phyloP scores from a whole-genome alignment of 2,329 filamentous ascomycete genomes.

The Penicillium olsonii region DNA sequence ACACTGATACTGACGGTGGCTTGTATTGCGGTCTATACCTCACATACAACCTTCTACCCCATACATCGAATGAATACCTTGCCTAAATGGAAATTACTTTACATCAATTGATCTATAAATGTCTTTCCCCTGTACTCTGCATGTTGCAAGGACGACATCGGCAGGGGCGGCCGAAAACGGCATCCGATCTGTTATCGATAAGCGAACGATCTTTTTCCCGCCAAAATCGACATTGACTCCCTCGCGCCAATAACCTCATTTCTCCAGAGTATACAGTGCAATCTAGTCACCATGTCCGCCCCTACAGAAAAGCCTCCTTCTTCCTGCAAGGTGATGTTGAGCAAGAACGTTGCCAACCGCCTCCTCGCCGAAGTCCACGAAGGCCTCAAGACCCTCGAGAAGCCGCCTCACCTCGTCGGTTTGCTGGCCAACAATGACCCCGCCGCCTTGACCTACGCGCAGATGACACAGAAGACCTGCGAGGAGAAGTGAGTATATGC shows the following conservation, averaged over 20 bases:
- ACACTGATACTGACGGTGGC: no score
- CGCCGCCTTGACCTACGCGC: conserved; percentile 87
- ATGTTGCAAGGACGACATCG: conserved; percentile 5
- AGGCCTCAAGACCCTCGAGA: conserved; percentile 70
- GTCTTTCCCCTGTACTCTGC: not conserved
- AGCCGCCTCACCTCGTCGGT: conserved; percentile 78
- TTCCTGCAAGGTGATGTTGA: conserved; percentile 89
- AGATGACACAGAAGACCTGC: conserved; percentile 97
- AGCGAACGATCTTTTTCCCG: conserved; percentile 37
- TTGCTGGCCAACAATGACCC: conserved; percentile 92
- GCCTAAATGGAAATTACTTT: no score
- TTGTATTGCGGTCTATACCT: no score
- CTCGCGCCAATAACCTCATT: conserved; percentile 13
- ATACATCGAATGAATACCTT: no score
- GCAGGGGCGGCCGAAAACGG: conserved; percentile 32
- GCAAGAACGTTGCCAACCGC: conserved; percentile 80
- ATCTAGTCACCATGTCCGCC: conserved; percentile 31
- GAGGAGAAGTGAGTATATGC: conserved; percentile 77
- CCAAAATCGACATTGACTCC: conserved; percentile 12
- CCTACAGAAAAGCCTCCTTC: conserved; percentile 30
- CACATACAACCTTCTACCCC: no score
- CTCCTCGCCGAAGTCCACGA: conserved; percentile 77
- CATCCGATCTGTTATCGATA: conserved; percentile 39
- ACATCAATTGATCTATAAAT: not conserved
- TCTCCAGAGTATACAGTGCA: conserved; percentile 6